A percentile compares a stretch with the other conserved stretches of the same genome.
These are phyloP conservation scores for Elongisporangium undulatum DNA, from an alignment of 352 stramenopile species.

Conservation along the genomic window DNA sequence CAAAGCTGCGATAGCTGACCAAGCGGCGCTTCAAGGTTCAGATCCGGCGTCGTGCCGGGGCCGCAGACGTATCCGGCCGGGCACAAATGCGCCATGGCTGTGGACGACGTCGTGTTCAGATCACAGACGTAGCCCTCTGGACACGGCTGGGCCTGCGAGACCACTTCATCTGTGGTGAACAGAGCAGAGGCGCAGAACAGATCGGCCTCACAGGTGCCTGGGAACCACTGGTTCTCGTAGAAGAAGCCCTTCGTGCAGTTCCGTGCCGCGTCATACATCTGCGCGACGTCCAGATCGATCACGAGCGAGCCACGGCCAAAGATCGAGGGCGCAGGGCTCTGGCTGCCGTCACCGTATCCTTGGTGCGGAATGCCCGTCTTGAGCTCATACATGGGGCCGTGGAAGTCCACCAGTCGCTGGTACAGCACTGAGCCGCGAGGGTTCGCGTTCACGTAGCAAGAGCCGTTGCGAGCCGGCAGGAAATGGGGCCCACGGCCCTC, in stretches of 20 bases:
- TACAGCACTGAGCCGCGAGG: slow-evolving; percentile 88
- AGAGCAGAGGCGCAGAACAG: slow-evolving; percentile 83
- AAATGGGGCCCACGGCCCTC: slow-evolving; percentile 90
- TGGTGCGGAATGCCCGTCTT: slow-evolving; percentile 88
- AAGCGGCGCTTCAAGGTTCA: slow-evolving; percentile 80
- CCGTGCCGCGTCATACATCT: slow-evolving; percentile 80
- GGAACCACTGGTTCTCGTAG: slow-evolving; percentile 89
- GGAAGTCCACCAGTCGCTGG: slow-evolving; percentile 92
- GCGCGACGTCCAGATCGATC: slow-evolving; percentile 83
- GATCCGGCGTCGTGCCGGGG: slow-evolving; percentile 93
- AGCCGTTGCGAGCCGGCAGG: slow-evolving; percentile 63
- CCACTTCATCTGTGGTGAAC: slow-evolving; percentile 14
- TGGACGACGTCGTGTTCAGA: slow-evolving; percentile 81
- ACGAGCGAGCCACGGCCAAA: slow-evolving; percentile 83
- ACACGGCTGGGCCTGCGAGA: slow-evolving; percentile 89
- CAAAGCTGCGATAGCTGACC: slow-evolving; percentile 90
- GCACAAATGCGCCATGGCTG: slow-evolving; percentile 73
- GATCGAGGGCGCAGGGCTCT: slow-evolving; percentile 76
- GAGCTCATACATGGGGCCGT: slow-evolving; percentile 93
- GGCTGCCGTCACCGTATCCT: slow-evolving; percentile 86
- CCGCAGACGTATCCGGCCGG: slow-evolving; percentile 92
- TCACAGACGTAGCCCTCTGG: slow-evolving; percentile 95
- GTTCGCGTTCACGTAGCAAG: slow-evolving; percentile 94
- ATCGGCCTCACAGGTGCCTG: slow-evolving; percentile 96
- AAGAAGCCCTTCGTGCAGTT: slow-evolving; percentile 95